Conservation (phyloP, 2,329 filamentous ascomycete species). For the Talaromyces sp. region DNA sequence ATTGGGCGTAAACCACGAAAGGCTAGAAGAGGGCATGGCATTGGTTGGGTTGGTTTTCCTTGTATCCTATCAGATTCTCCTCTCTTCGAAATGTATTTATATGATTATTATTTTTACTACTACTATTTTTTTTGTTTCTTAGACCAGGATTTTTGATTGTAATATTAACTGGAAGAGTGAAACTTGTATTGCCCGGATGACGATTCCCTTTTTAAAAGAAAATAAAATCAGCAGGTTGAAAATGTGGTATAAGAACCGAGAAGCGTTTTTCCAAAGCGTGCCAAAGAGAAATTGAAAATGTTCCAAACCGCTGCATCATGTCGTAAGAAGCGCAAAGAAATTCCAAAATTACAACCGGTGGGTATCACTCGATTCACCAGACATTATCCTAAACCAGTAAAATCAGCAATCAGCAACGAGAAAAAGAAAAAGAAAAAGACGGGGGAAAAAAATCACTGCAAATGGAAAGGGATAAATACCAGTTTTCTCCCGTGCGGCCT, state of each 20-base stretch:
- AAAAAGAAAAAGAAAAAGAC: too few species aligned
- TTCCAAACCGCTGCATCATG: background rate
- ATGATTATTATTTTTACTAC: background rate
- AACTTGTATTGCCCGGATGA: background rate
- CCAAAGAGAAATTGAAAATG: background rate
- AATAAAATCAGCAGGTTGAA: background rate
- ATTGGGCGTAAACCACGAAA: background rate
- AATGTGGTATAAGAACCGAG: background rate
- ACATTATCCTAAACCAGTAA: background rate
- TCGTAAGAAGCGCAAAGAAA: background rate
- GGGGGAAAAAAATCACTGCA: background rate
- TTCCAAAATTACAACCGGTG: background rate
- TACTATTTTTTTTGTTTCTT: background rate
- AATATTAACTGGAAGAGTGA: background rate
- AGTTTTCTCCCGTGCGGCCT: constrained; percentile 49
- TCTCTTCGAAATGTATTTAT: constrained; percentile 7
- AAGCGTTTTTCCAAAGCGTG: background rate
- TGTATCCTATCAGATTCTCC: background rate
- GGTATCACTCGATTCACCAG: background rate
- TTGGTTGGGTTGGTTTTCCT: constrained; percentile 1
- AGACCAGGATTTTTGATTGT: background rate
- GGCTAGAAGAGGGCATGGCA: background rate
- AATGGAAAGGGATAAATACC: background rate
- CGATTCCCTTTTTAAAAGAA: background rate
- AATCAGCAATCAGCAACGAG: background rate